Evolutionary conservation across 257 asterid genomes (phyloP).

Genomic region (Solanum chiquidenum): DNA sequence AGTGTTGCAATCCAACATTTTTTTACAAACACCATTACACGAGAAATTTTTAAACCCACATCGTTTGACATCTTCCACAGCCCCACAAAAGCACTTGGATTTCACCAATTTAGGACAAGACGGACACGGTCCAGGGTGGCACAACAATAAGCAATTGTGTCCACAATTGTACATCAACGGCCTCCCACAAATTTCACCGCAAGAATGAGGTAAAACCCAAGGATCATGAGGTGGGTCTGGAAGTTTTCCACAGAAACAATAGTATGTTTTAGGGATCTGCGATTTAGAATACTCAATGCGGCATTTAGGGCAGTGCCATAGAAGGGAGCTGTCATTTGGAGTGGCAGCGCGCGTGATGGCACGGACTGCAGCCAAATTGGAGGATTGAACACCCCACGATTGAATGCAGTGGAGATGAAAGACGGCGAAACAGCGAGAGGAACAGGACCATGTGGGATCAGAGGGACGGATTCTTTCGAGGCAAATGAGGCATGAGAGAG

Average conservation of each 20-base stretch:
- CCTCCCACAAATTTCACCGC: slow-evolving; percentile 79
- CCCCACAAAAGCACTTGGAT: slow-evolving; percentile 66
- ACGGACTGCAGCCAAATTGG: slow-evolving; percentile 60
- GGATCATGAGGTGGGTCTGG: slow-evolving; percentile 80
- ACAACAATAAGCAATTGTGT: slow-evolving; percentile 61
- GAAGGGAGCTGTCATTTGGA: slow-evolving; percentile 29
- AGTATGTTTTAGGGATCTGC: slow-evolving; percentile 57
- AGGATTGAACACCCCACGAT: slow-evolving; percentile 83
- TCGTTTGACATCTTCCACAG: slow-evolving; percentile 60
- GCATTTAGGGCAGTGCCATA: slow-evolving; percentile 97
- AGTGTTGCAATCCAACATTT: slow-evolving; percentile 44
- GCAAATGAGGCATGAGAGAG: slow-evolving; percentile 94
- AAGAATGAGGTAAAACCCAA: slow-evolving; percentile 90
- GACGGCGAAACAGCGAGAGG: slow-evolving; percentile 72
- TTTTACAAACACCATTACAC: slow-evolving; percentile 48
- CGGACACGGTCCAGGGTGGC: slow-evolving; percentile 96
- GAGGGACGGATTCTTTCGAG: slow-evolving; percentile 78
- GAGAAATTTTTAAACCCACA: slow-evolving; percentile 83
- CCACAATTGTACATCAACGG: slow-evolving; percentile 68
- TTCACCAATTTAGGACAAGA: slow-evolving; percentile 78
- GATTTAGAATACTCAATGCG: slow-evolving; percentile 62
- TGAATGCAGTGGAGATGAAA: slow-evolving; percentile 93
- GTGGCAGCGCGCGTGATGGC: slow-evolving; percentile 68
- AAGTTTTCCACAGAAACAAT: slow-evolving; percentile 74
- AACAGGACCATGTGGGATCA: slow-evolving; percentile 93